Evolutionary conservation across 2,329 filamentous ascomycete species (phyloP).

Genomic region (Trematosphaeria pertusa): DNA sequence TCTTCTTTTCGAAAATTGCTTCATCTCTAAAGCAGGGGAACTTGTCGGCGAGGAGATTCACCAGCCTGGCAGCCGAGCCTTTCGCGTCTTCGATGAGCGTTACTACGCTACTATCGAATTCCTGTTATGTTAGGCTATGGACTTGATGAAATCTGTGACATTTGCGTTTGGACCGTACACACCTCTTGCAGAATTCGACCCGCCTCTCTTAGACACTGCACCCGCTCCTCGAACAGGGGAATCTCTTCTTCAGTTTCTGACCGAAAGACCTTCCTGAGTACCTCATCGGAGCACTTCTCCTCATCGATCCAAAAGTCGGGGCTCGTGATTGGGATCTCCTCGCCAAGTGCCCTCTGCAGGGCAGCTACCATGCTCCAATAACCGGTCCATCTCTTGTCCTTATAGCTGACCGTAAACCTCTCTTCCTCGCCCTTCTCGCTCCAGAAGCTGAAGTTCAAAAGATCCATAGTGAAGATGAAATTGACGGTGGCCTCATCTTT

Average conservation of each 20-base stretch:
- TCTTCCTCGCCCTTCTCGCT: conserved; percentile 73
- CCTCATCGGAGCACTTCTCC: conserved; percentile 75
- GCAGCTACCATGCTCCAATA: conserved; percentile 94
- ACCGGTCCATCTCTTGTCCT: conserved; percentile 83
- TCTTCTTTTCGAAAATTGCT: conserved; percentile 73
- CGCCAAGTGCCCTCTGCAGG: conserved; percentile 85
- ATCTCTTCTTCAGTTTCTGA: conserved; percentile 88
- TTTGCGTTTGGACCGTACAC: conserved; percentile 30
- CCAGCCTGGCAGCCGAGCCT: conserved; percentile 80
- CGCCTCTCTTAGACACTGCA: conserved; percentile 82
- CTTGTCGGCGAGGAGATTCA: conserved; percentile 82
- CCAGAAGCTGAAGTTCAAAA: conserved; percentile 98
- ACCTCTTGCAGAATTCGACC: conserved; percentile 81
- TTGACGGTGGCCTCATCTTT: conserved; percentile 82
- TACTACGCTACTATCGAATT: conserved; percentile 76
- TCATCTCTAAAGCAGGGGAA: conserved; percentile 90
- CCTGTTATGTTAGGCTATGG: conserved; percentile 54
- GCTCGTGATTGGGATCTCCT: conserved; percentile 88
- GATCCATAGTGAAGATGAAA: conserved; percentile 97
- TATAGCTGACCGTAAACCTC: conserved; percentile 83
- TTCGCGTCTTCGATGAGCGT: conserved; percentile 77
- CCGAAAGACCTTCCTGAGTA: conserved; percentile 79
- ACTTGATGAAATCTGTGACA: conserved; percentile 4
- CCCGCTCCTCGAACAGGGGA: conserved; percentile 78
- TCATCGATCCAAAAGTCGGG: conserved; percentile 86